phyloP scores from a whole-genome alignment of 352 stramenopile genomes.

The Pythium folliculosum region DNA sequence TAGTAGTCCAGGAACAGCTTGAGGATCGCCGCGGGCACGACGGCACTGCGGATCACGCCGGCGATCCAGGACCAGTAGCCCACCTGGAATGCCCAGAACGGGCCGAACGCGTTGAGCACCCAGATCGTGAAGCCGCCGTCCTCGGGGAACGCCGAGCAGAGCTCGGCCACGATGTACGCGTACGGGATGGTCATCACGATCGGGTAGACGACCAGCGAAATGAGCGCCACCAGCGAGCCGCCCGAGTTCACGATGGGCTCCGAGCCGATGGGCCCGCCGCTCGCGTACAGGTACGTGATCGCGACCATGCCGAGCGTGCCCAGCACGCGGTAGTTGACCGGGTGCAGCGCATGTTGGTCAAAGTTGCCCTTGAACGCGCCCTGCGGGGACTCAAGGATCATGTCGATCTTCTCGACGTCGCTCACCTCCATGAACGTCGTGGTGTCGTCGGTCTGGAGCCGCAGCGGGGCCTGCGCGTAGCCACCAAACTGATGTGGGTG shows the following conservation, averaged over 20 bases:
- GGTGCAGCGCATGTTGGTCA: constrained; percentile 13
- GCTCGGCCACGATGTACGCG: constrained; percentile 58
- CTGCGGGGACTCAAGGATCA: constrained; percentile 34
- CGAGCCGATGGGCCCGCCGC: constrained; percentile 39
- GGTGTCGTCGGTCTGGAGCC: constrained; percentile 17
- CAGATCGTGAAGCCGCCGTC: constrained; percentile 75
- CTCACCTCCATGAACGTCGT: constrained; percentile 27
- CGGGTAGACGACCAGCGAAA: constrained; percentile 58
- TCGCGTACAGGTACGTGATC: constrained; percentile 37
- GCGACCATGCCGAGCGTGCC: constrained; percentile 30
- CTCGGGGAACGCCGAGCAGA: constrained; percentile 73
- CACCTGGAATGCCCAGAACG: constrained; percentile 81
- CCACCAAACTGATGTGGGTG: constrained; percentile 10
- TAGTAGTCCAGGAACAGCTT: constrained; percentile 39
- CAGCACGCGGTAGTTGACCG: constrained; percentile 28
- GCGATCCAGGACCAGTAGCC: constrained; percentile 86
- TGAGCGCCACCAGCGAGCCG: constrained; percentile 58
- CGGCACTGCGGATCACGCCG: constrained; percentile 43
- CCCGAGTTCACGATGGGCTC: constrained; percentile 54
- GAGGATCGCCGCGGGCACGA: constrained; percentile 55
- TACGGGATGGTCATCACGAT: constrained; percentile 63
- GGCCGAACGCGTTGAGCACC: constrained; percentile 67
- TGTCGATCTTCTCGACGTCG: constrained; percentile 35
- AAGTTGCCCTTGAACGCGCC: constrained; percentile 30
- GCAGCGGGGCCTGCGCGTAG: constrained; percentile 1